Evolutionary conservation across 179 eudicot species (phyloP), one percentile per base, ranked within the genome.

Genomic region (Carnegiea gigantea): DNA sequence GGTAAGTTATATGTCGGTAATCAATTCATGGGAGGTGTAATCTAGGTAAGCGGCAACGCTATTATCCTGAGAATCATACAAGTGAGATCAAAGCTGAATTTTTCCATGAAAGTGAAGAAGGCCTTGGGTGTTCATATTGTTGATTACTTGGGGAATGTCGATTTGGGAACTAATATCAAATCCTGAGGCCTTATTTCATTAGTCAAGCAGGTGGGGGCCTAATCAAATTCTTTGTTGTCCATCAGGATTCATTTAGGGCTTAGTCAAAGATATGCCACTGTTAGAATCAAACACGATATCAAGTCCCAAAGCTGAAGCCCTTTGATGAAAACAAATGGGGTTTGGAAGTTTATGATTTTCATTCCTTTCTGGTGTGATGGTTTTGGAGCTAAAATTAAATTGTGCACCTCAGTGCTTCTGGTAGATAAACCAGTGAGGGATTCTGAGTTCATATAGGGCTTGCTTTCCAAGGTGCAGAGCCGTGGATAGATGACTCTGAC

Each of bases 21-120:
- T 70, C 23, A 36, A 33, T 5, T 70, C 43, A 2, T 70, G 73
- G 46, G n/a, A 26, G 28, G 24, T 68, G 36, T 4, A 68, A 30
- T 11, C 36, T 70, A 5, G 46, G 11, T 13, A 12, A 1, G 73
- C 33, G 73, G 46, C 9, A 33, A 17, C 4, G 33, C 26, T 36
- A 26, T 70, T 30, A 70, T 33, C 33, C 2, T 70, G 23, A 70
- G 46, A 70, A 70, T 36, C 7, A 13, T 14, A 5, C 44, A 70
- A 36, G 73, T 70, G 73, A 28, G 73, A 70, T 70, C 73, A 33
- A 70, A 67, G 71, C 15, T 67, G 71, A 67, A 67, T 11, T 33
- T n/a, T 17, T 67, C 2, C 38, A 67, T 67, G 40, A 26, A 51
- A 51, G 30, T 2, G 33, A 28, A 60, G 12, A 67, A 13, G 17